Base-by-base conservation (phyloP, 2,329 filamentous ascomycete genomes). In the Davidsoniella eucalypti region DNA sequence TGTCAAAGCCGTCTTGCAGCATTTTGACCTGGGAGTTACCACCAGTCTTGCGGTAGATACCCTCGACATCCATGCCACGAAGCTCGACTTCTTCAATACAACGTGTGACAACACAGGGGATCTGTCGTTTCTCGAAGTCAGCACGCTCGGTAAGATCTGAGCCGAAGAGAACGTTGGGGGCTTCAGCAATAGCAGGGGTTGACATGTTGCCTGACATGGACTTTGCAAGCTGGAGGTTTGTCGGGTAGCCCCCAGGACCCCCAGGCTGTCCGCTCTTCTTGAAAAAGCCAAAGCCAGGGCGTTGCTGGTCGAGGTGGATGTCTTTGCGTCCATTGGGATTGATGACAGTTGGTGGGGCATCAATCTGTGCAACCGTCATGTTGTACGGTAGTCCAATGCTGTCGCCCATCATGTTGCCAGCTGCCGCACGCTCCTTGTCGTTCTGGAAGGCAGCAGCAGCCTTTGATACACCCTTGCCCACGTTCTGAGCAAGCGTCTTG, bases 41-140 rank as follows among this genome's bases (percentile, higher is more conserved):
- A 52, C 92, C 92, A 47, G 88, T 94, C 72, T 98, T 98, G 60
- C 92, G 81, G 68, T 98, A 98, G 58, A 98, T 94, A 55, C 92
- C 92, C 67, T 96, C 92, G 57, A 93, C 78, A 59, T 96, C 88
- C 86, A 98, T 94, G 65, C 90, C 92, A 61, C 92, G 81, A 18
- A 92, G 69, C 64, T 98, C 92, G 38, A 98, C 92, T 66, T 98
- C 90, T 61, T 94, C 86, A 57, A 98, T 94, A 65, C 92, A 98
- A 44, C 87, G 83, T 44, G 80, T 90, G 41, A 98, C 85, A 25
- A 98, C 85, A 55, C 80, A 82, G 44, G 92, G 92, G 54, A 98
- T 90, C 59, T 90, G 80, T 49, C 84, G 81, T 55, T 84, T 85
- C 65, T 98, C 92, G 60, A 78, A 87, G 47, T 94, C 87, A 60